Evolutionary conservation across 1,284 basidiomycete genomes (phyloP), one percentile per base, ranked within the genome.

Genomic region (Boletus semigastroideus): DNA sequence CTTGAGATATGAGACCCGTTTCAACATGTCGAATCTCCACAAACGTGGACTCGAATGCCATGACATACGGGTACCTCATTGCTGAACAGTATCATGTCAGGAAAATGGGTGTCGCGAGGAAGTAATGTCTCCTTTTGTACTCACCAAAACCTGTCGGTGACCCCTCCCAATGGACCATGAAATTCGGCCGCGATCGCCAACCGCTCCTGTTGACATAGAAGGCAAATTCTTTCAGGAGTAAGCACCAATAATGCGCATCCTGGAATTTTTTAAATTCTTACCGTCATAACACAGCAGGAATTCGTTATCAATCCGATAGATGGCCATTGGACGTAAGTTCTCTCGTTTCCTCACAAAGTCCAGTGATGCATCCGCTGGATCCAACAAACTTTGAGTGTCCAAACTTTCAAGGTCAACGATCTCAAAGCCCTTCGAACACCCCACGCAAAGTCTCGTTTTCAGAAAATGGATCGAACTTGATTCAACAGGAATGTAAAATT

Each of bases 151-250:
- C 87, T 2, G 92, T 92, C 1, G 97, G 97, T 41, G 80, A 80
- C 5, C 97, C 97, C 72, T 99, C 95, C 97, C 97, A 99, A 62
- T 93, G 82, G 22, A 99, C 90, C 78, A 96, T 92, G 80, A 97
- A 98, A 55, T 92, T 87, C 59, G 84, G 87, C 49, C 93, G 79
- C 42, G 94, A 92, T 51, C 94, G 80, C 80, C 93, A 92, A 12
- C 97, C 97, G 60, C 88, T 96, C 77, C 93, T 94, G 73, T 98
- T 97, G 63, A 99, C 94, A 72, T 98, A 99, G 69, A 99, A 98
- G 0, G 97, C 96, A 69, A 98, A 98, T 73, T 98, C 96, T 94
- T 65, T 34, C 30, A 43, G 7, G 45, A 36, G 42, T 48, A 52
- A 66, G 55, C 27, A 30, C 46, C 14, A n/a, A 47, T 31, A 25